Evolutionary conservation across 805 yeast genomes (phyloP).

Genomic region (Monosporozyma aerobia): DNA sequence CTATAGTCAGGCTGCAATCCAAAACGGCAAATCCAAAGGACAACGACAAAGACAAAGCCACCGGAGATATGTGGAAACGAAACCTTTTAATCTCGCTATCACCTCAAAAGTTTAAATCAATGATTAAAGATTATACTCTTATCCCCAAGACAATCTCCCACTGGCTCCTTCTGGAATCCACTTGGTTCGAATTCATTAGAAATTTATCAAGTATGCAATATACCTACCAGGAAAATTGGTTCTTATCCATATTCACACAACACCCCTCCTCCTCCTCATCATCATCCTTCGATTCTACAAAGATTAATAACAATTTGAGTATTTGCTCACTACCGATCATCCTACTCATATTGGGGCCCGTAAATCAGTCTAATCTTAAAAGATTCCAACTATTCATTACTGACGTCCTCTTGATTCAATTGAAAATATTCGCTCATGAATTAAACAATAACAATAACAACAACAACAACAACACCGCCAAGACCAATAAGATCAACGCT

Average conservation of each 20-base stretch:
- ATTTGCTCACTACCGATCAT: constrained; percentile 14
- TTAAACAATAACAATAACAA: constrained; percentile 4
- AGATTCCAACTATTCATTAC: constrained; percentile 10
- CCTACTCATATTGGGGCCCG: neutral
- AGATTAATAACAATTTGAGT: constrained; percentile 16
- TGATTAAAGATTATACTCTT: constrained; percentile 6
- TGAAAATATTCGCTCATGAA: constrained; percentile 10
- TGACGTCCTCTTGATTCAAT: constrained; percentile 13
- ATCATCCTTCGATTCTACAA: constrained; percentile 7
- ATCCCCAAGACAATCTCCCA: constrained; percentile 11
- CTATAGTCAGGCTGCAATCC: neutral
- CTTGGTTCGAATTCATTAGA: constrained; percentile 22
- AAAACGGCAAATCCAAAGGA: too few species aligned
- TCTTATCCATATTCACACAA: neutral
- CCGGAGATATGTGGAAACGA: constrained; percentile 6
- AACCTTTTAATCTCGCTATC: constrained; percentile 3
- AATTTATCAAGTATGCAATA: constrained; percentile 5
- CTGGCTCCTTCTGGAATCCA: constrained; percentile 19
- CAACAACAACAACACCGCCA: constrained; percentile 1
- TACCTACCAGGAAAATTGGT: constrained; percentile 6
- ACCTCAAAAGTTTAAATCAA: constrained; percentile 7
- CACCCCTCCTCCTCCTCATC: too few species aligned
- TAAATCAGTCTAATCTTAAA: neutral
- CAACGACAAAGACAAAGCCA: neutral
- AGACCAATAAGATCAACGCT: constrained; percentile 7